A percentile compares a stretch with the other conserved stretches of the same genome.
Evolutionary conservation across 1,284 basidiomycete species (phyloP).

Genomic region (Ceratorhiza oryzae-sativae): DNA sequence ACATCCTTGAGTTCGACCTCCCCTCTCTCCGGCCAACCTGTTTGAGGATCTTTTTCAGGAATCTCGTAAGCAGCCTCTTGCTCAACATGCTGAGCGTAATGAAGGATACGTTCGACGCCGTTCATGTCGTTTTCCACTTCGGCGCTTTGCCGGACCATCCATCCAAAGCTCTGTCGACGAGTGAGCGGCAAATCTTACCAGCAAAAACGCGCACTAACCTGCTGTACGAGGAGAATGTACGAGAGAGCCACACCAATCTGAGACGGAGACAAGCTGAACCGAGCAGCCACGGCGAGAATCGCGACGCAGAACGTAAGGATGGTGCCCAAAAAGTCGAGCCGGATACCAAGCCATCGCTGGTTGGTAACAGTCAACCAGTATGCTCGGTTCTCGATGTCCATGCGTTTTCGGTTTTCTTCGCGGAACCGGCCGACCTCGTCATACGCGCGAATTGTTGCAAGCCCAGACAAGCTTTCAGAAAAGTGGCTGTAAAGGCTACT

Average conservation of each 20-base stretch:
- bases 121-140: slow-evolving; percentile 90
- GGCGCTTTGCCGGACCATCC: slow-evolving; percentile 82
- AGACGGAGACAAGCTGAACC: slow-evolving; percentile 77
- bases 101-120: slow-evolving; percentile 80
- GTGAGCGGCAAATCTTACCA: slow-evolving; percentile 22
- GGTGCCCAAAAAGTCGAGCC: slow-evolving; percentile 83
- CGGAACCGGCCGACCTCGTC: slow-evolving; percentile 70
- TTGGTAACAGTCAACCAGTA: slow-evolving; percentile 84
- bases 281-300: slow-evolving; percentile 75
- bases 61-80: slow-evolving; percentile 80
- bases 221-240: slow-evolving; percentile 78
- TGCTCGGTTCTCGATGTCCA: slow-evolving; percentile 81
- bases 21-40: slow-evolving; percentile 68
- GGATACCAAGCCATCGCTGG: slow-evolving; percentile 59
- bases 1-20: slow-evolving; percentile 66
- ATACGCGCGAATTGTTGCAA: slow-evolving; percentile 79
- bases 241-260: slow-evolving; percentile 77
- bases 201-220: slow-evolving; percentile 52
- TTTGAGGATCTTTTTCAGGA: slow-evolving; percentile 54
- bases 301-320: slow-evolving; percentile 79
- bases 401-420: slow-evolving; percentile 69
- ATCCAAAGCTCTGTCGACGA: slow-evolving; percentile 66
- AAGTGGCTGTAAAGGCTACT: slow-evolving; percentile 78
- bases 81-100: slow-evolving; percentile 77
- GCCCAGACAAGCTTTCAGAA: slow-evolving; percentile 75